Evolutionary conservation across 225 moss, liverwort and hornwort genomes (phyloP).

Genomic region (Takakia lepidozioides): DNA sequence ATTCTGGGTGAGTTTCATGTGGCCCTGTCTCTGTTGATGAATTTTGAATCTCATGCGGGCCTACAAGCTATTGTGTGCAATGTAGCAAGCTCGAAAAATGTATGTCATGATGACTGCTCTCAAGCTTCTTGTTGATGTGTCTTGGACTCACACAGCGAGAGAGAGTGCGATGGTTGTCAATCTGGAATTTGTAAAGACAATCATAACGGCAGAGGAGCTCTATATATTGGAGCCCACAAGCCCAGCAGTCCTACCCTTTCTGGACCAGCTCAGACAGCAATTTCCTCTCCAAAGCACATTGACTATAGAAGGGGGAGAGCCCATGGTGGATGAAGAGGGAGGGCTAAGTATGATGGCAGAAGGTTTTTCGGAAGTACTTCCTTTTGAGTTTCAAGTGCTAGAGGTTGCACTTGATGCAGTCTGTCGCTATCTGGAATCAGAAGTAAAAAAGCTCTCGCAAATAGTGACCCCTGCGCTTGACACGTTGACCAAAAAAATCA

Average conservation of each 20-base stretch:
- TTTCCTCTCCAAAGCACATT: slow-evolving; percentile 34
- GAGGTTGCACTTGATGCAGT: slow-evolving; percentile 92
- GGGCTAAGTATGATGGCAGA: slow-evolving; percentile 32
- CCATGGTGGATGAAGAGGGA: slow-evolving; percentile 15
- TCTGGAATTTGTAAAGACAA: slow-evolving; percentile 90
- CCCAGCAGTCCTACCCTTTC: slow-evolving; percentile 50
- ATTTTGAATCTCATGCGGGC: too few species aligned
- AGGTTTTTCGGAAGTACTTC: slow-evolving; percentile 46
- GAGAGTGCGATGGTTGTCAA: slow-evolving; percentile 98
- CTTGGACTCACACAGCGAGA: slow-evolving; percentile 72
- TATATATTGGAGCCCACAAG: slow-evolving; percentile 65
- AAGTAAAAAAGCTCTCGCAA: slow-evolving; percentile 55
- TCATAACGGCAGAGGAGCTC: slow-evolving; percentile 89
- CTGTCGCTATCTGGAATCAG: slow-evolving; percentile 61
- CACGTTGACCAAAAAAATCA: slow-evolving; percentile 68
- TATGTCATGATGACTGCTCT: too few species aligned
- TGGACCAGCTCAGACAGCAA: slow-evolving; percentile 69
- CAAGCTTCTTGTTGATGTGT: too few species aligned
- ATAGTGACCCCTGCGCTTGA: slow-evolving; percentile 77
- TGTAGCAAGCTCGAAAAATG: not conserved
- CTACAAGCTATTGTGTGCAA: too few species aligned
- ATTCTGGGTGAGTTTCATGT: slow-evolving; percentile 63
- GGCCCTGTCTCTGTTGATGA: not conserved
- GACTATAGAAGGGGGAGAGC: slow-evolving; percentile 13
- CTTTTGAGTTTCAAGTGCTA: slow-evolving; percentile 88